Percentiles rank a stretch among this genome's conserved stretches.
Evolutionary conservation across 192 early-diverging fungal genomes (phyloP).

Genomic region (Coemansia sp.): DNA sequence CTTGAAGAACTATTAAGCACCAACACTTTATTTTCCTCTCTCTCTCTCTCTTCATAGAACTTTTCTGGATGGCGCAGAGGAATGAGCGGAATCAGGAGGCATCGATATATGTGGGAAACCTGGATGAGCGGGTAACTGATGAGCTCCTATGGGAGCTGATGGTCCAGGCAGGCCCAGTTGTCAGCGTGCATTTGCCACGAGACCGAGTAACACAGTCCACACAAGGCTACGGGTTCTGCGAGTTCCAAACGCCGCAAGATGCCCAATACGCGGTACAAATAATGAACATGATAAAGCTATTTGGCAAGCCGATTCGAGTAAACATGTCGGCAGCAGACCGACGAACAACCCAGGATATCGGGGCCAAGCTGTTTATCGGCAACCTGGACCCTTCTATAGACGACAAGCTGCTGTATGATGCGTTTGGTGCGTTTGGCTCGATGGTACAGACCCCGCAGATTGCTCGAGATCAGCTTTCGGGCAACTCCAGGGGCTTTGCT

Average conservation of each 20-base stretch:
- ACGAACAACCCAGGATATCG: constrained; percentile 79
- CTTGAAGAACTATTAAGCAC: too few species aligned
- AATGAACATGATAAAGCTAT: constrained; percentile 96
- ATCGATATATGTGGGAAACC: constrained; percentile 95
- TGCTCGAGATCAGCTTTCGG: constrained; percentile 79
- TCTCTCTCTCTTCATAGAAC: background rate
- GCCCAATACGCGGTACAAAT: constrained; percentile 96
- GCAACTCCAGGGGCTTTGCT: constrained; percentile 88
- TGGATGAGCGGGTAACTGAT: constrained; percentile 92
- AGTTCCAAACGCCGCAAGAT: constrained; percentile 91
- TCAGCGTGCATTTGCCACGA: constrained; percentile 95
- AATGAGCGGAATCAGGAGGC: constrained; percentile 96
- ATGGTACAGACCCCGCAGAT: constrained; percentile 83
- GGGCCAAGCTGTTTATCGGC: constrained; percentile 94
- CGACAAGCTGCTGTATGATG: constrained; percentile 89
- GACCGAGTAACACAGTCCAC: constrained; percentile 92
- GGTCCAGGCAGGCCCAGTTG: constrained; percentile 94
- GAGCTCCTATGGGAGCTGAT: constrained; percentile 96
- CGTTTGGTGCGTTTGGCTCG: constrained; percentile 91
- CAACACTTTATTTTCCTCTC: background rate
- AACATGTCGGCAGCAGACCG: constrained; percentile 54
- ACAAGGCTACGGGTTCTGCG: constrained; percentile 95
- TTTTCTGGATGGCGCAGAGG: constrained; percentile 53
- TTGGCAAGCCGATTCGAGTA: constrained; percentile 89
- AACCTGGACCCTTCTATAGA: constrained; percentile 91